Evolutionary conservation across 306 rosid species (phyloP), one percentile per base, ranked within the genome.

Genomic region (Vigna reflexopilosa): DNA sequence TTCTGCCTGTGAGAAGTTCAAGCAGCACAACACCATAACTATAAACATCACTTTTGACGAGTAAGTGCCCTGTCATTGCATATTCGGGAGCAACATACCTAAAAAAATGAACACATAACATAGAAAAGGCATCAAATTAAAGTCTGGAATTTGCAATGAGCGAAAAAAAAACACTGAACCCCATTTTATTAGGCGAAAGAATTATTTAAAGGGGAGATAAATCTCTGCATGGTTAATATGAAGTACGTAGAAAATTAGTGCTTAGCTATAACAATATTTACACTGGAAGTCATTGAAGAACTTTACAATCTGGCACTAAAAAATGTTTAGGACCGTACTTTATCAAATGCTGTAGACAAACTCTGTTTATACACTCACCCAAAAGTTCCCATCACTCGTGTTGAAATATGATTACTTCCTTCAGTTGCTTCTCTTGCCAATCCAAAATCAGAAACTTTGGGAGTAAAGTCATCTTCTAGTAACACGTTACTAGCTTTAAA

Each of bases 11-110:
- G 55, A 94, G 96, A 88, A 94, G 98, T 83, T 94, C 98, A 62
- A 94, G 93, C 64, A 94, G 89, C 81, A 94, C 98, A 24, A 94
- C 98, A 4, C 98, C 98, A 73, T 90, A 94, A 75, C 98, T 94
- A 72, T 94, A 94, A 79, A 94, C 98, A 84, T 94, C 98, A 52
- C 98, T 94, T 82, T 94, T 94, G 80, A 91, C 97, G 4, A 93
- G 98, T 65, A 93, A 88, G 82, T 94, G 98, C 16, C 98, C 98
- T 2, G 98, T 94, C 98, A 94, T 94, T 32, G 98, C 98, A 87
- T 94, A 94, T 84, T 94, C 98, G 62, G 97, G 98, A 70, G 98
- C 98, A 58, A 94, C 98, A 9, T 90, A 94, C 87, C 97, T 94
- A 91, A 69, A 77, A 88, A 58, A 40, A 20, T 66, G 61, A 72